phyloP scores from a whole-genome alignment of 306 rosid genomes.

The Carpinus fangiana region DNA sequence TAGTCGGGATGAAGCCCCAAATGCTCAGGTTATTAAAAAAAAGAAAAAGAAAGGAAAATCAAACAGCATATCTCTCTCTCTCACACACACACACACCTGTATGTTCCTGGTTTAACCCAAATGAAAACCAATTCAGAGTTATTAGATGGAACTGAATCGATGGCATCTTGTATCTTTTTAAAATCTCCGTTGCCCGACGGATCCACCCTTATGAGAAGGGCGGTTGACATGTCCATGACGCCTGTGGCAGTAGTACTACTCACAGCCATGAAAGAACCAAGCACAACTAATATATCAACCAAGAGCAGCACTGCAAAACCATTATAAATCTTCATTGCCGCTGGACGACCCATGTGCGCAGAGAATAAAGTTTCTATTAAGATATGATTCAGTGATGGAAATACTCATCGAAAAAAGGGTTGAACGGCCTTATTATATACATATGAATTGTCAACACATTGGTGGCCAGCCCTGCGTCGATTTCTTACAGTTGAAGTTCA shows the following conservation, averaged over 20 bases:
- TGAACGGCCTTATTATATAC: too few species aligned
- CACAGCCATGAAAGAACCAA: constrained; percentile 12
- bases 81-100: neutral
- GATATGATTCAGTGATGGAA: neutral
- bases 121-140: constrained; percentile 44
- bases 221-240: constrained; percentile 11
- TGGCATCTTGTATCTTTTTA: constrained; percentile 49
- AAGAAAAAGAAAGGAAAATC: too few species aligned
- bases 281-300: neutral
- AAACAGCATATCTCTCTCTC: neutral
- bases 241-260: neutral
- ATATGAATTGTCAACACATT: neutral
- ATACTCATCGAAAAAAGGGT: too few species aligned
- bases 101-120: constrained; percentile 38
- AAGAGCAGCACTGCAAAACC: neutral
- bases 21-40: too few species aligned
- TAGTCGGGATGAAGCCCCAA: too few species aligned
- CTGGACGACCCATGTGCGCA: neutral
- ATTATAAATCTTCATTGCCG: constrained; percentile 2
- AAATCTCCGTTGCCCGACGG: constrained; percentile 44
- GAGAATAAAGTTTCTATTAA: neutral
- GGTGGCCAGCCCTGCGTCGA: constrained; percentile 5
- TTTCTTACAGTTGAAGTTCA: neutral
- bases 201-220: constrained; percentile 44
- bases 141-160: constrained; percentile 43